Base-by-base conservation (phyloP, 2,329 filamentous ascomycete species). In the Penicillium sp. region DNA sequence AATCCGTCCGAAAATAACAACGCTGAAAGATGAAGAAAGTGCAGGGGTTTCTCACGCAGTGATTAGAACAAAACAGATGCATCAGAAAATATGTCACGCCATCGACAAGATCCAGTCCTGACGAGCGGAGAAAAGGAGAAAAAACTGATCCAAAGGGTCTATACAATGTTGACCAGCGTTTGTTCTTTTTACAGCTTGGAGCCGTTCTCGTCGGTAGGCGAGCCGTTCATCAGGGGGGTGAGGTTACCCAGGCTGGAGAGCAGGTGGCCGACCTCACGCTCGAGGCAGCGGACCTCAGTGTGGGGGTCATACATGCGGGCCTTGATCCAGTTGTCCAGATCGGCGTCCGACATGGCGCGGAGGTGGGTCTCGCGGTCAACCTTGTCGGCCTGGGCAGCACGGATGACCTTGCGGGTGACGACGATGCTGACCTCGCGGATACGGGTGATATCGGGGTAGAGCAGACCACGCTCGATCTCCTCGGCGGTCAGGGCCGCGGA, bases 351-450 rank as follows among this genome's bases (percentile, higher is more conserved):
- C 69, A 80, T 72, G 11, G 65, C 67, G 48, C 77, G 75, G 18
- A 80, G 74, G 24, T 66, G 61, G 14, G 75, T 73, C 61, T 80
- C 72, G 31, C 78, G 74, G 62, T 80, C 78, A 47, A 96, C 89
- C 57, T 89, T 89, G 65, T 91, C 91, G 60, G 87, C 81, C 67
- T 95, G 89, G 5, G 93, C 92, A 19, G 91, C 88, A 73, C 94
- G 92, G 82, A 97, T 97, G 64, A 97, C 92, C 76, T 93, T 91
- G 46, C 91, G 87, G 28, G 92, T 91, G 26, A 97, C 92, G 44
- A 90, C 75, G 55, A 96, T 82, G 70, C 88, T 93, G 55, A 96
- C 92, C 28, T 97, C 91, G 40, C 94, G 87, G 62, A 99, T 96
- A 59, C 94, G 89, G 74, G 91, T 87, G 69, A 99, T 90, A 71